Evolutionary conservation across 768 basidiomycete genomes (phyloP), one percentile per base, ranked within the genome.

Genomic region (Mycena rebaudengoi): DNA sequence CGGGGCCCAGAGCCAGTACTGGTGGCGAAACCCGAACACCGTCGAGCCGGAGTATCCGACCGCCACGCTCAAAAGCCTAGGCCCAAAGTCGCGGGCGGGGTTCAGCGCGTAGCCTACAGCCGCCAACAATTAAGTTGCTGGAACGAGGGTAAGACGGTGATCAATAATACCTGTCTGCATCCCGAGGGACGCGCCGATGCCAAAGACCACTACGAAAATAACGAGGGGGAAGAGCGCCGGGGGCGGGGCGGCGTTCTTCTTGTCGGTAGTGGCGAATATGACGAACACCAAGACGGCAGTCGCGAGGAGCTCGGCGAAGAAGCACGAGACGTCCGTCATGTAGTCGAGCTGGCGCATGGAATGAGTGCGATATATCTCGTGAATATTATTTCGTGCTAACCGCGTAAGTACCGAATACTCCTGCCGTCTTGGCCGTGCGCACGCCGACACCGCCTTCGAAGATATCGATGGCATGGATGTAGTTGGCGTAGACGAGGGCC

Each of bases 1-100:
- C 6, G 83, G 80, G 64, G 80, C 80, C 86, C 86, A 87, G 30
- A 88, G 56, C 86, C 85, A 88, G 67, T 87, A 88, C 63, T 88
- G 85, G 59, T 70, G 64, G 7, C 75, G 64, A 69, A 69, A 75
- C 33, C 61, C 68, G 74, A 72, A 78, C 28, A 73, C 80, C 30
- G 73, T 75, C 66, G 12, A 2, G 18, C 72, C 68, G 25, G 85
- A 84, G 57, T 86, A 87, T 20, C 86, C 86, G 4, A 79, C 84
- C 79, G 85, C 85, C 16, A 84, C 81, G 7, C 83, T 85, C 70
- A 86, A 72, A 41, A 88, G 70, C 10, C 86, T 75, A 2, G 86
- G 86, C 18, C 87, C 86, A 39, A 87, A 73, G 71, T 87, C 86
- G 68, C 86, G 83, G n/a, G 86, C 85, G 41, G 86, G 86, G 65